Base-by-base conservation (phyloP, 768 basidiomycete species). In the Gloeopeniophorella convolvens region DNA sequence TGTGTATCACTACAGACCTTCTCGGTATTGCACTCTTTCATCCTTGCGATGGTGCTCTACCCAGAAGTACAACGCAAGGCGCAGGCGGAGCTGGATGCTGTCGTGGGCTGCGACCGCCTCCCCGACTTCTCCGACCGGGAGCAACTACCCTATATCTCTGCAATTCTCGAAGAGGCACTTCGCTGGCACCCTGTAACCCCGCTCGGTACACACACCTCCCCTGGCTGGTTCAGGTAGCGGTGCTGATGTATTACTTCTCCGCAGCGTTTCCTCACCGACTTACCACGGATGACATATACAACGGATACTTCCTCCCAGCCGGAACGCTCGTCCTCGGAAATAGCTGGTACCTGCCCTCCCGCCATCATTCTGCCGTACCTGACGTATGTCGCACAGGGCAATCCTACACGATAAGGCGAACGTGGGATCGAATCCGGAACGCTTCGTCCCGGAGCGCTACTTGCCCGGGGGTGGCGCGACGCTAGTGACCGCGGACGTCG, bases 31-130 rank as follows among this genome's bases (percentile, higher is more conserved):
- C 42, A 47, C 9, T 52, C 64, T 0, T 61, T 65, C 54, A 43
- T 64, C 55, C 55, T 67, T 2, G 65, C 65, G 5, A 64, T 63
- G 62, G 47, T 58, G 3, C 55, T 60, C 26, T 54, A 54, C 48
- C 65, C 63, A 1, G 57, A 60, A 7, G 54, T 63, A 5, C 62
- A 61, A 30, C 35, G 28, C 5, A 55, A 48, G 21, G 62, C 62
- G 4, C 65, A 65, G 33, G 58, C 52, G 3, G 61, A 64, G 34
- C 45, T 66, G 7, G 63, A 63, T 34, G 20, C 39, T 1, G 54
- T 65, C 3, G 50, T 63, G 1, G 60, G 61, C 13, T 28, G 39
- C 10, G 60, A 56, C 27, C 52, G 65, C 5, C 56, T 66, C 4
- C 65, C 64, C 0, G 44, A 51, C 11, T 57, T 60, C 26, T 46